phyloP scores from a whole-genome alignment of 768 basidiomycete species.

The Cystofilobasidium bisporidii region DNA sequence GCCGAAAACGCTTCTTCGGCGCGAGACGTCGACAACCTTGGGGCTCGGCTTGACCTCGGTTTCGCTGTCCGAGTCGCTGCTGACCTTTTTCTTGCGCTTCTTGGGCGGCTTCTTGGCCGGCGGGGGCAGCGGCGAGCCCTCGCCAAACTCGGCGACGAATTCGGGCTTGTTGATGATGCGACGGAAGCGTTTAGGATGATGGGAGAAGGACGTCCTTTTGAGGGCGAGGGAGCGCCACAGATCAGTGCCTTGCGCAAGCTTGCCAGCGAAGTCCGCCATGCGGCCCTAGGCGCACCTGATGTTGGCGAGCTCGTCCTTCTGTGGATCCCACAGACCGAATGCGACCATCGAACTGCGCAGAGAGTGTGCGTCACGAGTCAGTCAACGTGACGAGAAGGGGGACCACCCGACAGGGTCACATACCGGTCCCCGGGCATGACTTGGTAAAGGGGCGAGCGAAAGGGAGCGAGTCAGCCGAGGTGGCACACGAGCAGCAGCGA shows the following conservation, averaged over 20 bases:
- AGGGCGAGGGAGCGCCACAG: neutral
- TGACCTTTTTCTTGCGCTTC: slow-evolving; percentile 33
- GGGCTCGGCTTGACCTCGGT: neutral
- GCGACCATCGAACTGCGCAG: slow-evolving; percentile 77
- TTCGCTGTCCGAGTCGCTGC: slow-evolving; percentile 14
- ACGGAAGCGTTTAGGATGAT: slow-evolving; percentile 44
- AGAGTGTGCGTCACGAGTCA: slow-evolving; percentile 48
- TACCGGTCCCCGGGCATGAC: slow-evolving; percentile 49
- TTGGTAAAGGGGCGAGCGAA: slow-evolving; percentile 8
- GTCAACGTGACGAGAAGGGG: no score
- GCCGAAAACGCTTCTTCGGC: slow-evolving; percentile 71
- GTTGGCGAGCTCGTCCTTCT: slow-evolving; percentile 62
- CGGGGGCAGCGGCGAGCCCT: slow-evolving; percentile 7
- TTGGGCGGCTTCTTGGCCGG: slow-evolving; percentile 38
- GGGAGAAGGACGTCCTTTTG: neutral
- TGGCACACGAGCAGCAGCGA: neutral
- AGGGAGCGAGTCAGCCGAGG: slow-evolving; percentile 19
- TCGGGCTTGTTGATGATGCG: slow-evolving; percentile 55
- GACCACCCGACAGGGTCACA: no score
- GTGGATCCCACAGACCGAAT: slow-evolving; percentile 42
- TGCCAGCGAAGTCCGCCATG: no score
- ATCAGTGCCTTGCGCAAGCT: neutral
- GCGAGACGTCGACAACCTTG: slow-evolving; percentile 20
- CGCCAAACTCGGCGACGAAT: slow-evolving; percentile 49
- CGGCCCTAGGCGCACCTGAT: slow-evolving; percentile 59